Evolutionary conservation across 2,329 filamentous ascomycete genomes (phyloP), one percentile per base, ranked within the genome.

Genomic region (Beauveria australis): DNA sequence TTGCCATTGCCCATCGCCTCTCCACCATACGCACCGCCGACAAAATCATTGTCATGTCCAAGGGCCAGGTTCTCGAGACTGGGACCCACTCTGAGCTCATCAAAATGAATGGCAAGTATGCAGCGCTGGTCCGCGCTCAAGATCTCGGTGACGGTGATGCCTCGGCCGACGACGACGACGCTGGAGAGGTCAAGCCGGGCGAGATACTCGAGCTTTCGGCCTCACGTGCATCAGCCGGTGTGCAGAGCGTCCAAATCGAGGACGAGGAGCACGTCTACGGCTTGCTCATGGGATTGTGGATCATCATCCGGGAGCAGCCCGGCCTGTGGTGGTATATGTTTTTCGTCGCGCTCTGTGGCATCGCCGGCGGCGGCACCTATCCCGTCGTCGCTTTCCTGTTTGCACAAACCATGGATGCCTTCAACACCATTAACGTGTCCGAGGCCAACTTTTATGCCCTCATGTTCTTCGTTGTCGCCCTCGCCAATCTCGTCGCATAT

Each of bases 1-100:
- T 89, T 48, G 79, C 86, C 22, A 87, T 89, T 62, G 86, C 86
- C 0, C 84, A 86, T 67, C 73, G 82, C 2, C 73, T 87, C 1
- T 81, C 80, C 0, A 86, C 83, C 0, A 81, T 86, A 61, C 78
- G 78, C 62, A 76, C 83, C 54, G 86, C 86, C 0, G 83, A 89
- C 66, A 81, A 84, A 55, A 89, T 89, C 60, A 74, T 89, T 12
- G 85, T 89, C 18, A 76, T 89, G 66, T 75, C 81, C 8, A 76
- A 83, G 63, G 86, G 87, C 1, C 69, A 76, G 51, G 77, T 83
- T 3, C 71, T 86, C 2, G 87, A 89, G 68, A 75, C 83, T 64
- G 87, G 86, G 0, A 84, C 79, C 0, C 87, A 89, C 61, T 75
- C 82, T 5, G 75, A 83, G 53, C 75, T 89, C 0, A 71, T 89